A percentile compares a stretch with the other conserved stretches of the same genome.
Conservation (phyloP, 192 early-diverging fungal species). For the Phycomyces blakesleeanus region DNA sequence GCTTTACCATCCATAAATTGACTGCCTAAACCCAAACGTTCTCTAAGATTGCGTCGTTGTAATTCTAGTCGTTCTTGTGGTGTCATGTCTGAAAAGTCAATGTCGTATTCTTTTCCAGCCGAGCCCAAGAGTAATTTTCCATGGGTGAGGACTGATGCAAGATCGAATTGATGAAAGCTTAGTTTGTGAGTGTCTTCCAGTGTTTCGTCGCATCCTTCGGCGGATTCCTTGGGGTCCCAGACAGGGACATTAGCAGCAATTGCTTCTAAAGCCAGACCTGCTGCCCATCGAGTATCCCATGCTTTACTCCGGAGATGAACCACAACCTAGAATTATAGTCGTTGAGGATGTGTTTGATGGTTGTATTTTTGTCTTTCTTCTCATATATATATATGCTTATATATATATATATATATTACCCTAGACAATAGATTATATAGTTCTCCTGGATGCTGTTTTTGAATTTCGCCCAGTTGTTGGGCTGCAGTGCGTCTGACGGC, state of each 20-base stretch:
- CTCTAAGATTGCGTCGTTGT: conserved; percentile 78
- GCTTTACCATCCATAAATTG: conserved; percentile 82
- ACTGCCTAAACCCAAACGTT: conserved; percentile 81
- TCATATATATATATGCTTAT: background rate
- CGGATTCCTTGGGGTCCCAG: conserved; percentile 64
- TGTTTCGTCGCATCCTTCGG: conserved; percentile 14
- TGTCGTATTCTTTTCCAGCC: conserved; percentile 92
- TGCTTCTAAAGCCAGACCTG: conserved; percentile 84
- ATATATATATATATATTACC: conserved; percentile 22
- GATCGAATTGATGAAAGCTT: conserved; percentile 79
- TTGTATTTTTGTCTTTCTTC: background rate
- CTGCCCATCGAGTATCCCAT: conserved; percentile 97
- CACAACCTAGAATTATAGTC: conserved; percentile 55
- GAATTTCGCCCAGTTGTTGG: conserved; percentile 91
- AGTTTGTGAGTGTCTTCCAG: conserved; percentile 49
- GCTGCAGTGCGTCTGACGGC: conserved; percentile 88
- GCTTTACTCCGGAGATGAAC: conserved; percentile 81
- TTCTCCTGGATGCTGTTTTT: conserved; percentile 90
- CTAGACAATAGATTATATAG: conserved; percentile 82
- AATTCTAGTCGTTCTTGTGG: conserved; percentile 76
- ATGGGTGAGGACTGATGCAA: conserved; percentile 72
- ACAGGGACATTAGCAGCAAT: conserved; percentile 86
- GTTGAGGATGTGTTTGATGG: conserved; percentile 4
- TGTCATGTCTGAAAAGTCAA: conserved; percentile 72
- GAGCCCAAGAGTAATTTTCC: conserved; percentile 79